These are phyloP conservation scores for Colletotrichum chrysophilum DNA, from an alignment of 2,329 filamentous ascomycete species.

Conservation along the genomic window DNA sequence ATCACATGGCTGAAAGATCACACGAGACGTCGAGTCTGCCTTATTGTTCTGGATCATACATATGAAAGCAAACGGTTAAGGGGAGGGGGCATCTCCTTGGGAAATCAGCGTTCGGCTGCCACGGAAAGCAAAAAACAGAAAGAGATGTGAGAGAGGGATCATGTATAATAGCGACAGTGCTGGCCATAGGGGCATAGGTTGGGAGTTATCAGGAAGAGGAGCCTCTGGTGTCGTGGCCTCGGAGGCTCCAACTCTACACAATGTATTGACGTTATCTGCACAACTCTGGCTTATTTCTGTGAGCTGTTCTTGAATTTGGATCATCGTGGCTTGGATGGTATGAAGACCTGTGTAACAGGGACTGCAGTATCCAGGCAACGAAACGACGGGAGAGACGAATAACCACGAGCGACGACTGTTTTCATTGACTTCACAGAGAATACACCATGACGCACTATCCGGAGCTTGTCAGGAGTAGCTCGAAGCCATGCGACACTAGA, in stretches of 20 bases:
- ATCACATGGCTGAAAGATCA: not conserved
- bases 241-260: not conserved
- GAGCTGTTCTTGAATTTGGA: rapidly evolving
- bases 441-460: not conserved
- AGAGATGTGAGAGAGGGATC: not conserved
- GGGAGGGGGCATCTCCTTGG: not conserved
- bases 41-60: constrained; percentile 2
- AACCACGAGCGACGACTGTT: not conserved
- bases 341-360: no score
- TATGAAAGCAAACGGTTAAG: not conserved
- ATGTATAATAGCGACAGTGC: constrained; percentile 5
- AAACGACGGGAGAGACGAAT: not conserved
- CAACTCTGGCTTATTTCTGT: not conserved
- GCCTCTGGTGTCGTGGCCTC: not conserved
- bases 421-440: not conserved
- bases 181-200: constrained; percentile 1
- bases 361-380: not conserved
- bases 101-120: not conserved
- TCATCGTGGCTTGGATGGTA: not conserved
- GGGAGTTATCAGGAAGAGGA: constrained; percentile 9
- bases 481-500: not conserved
- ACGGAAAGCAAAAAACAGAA: not conserved
- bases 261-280: not conserved
- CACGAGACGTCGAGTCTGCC: not conserved
- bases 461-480: not conserved